A percentile compares a stretch with the other conserved stretches of the same genome.
These are phyloP conservation scores for Sporothrix globosa DNA, from an alignment of 2,329 filamentous ascomycete genomes.

Conservation along the genomic window DNA sequence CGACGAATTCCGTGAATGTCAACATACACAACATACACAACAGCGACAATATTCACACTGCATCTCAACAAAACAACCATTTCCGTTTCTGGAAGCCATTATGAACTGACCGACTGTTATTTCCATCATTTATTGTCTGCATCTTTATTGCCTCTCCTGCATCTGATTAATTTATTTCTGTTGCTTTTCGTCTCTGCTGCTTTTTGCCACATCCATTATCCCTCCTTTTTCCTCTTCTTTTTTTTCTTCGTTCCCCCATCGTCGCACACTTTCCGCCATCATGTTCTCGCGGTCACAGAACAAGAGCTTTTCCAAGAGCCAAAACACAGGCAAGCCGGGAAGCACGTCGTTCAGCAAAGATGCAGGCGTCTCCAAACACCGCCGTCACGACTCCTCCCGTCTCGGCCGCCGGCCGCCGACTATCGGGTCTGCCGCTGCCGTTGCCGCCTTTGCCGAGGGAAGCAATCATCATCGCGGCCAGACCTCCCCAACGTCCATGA, in stretches of 20 bases:
- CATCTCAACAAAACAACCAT: neutral
- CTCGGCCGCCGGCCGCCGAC: slow-evolving; percentile 55
- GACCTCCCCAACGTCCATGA: slow-evolving; percentile 44
- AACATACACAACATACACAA: neutral
- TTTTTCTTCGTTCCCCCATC: neutral
- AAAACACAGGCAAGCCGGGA: slow-evolving; percentile 53
- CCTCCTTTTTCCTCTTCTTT: neutral
- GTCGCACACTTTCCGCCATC: neutral
- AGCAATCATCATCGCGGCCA: slow-evolving; percentile 46
- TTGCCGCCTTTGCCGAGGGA: slow-evolving; percentile 39
- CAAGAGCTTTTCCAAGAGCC: slow-evolving; percentile 59
- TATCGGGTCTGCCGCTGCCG: slow-evolving; percentile 49
- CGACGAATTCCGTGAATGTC: neutral
- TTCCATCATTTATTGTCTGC: neutral
- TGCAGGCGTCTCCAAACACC: slow-evolving; percentile 55
- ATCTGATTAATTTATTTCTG: neutral
- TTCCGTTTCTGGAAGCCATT: neutral
- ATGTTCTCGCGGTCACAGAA: slow-evolving; percentile 56
- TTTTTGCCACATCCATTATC: neutral
- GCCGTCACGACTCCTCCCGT: slow-evolving; percentile 51
- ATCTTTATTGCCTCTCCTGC: neutral
- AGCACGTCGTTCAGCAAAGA: slow-evolving; percentile 60
- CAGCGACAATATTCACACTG: neutral
- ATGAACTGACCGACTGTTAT: slow-evolving; percentile 21
- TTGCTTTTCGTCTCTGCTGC: neutral